phyloP scores from a whole-genome alignment of 495 filamentous ascomycete genomes.

The Penicillium alfredii region DNA sequence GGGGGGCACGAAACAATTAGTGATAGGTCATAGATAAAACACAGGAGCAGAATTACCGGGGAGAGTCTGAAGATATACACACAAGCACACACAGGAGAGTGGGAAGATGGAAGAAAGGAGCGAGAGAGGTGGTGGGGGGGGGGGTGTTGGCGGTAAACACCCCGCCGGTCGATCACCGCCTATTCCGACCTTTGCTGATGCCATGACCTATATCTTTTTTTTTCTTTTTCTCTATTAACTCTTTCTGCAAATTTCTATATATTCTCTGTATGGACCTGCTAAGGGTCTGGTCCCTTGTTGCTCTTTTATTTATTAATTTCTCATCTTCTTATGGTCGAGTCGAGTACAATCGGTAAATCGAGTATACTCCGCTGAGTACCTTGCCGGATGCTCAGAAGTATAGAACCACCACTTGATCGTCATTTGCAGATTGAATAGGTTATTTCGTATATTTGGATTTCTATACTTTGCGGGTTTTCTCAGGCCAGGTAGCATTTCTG shows the following conservation, averaged over 20 bases:
- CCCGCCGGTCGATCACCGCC: conserved; percentile 6
- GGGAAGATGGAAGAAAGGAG: conserved; percentile 17
- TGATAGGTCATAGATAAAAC: too few relatives aligned
- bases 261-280: too few relatives aligned
- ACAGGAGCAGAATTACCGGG: conserved; percentile 1
- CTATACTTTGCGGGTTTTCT: too few relatives aligned
- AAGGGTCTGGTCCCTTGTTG: too few relatives aligned
- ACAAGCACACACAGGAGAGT: conserved; percentile 12
- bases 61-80: conserved; percentile 1
- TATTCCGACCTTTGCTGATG: conserved; percentile 7
- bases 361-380: too few relatives aligned
- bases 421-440: conserved; percentile 2
- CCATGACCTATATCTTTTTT: conserved; percentile 14
- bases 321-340: too few relatives aligned
- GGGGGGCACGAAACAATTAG: conserved; percentile 29
- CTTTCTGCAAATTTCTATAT: conserved; percentile 51
- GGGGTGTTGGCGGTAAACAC: conserved; percentile 28
- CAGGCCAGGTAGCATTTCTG: too few relatives aligned
- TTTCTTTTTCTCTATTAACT: too few relatives aligned
- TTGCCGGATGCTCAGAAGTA: too few relatives aligned
- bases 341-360: too few relatives aligned
- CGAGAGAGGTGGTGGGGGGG: conserved; percentile 24
- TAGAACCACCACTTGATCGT: conserved; percentile 3
- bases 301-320: too few relatives aligned
- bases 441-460: neutral